Evolutionary conservation across 306 rosid genomes (phyloP).

Genomic region (Datisca glomerata): DNA sequence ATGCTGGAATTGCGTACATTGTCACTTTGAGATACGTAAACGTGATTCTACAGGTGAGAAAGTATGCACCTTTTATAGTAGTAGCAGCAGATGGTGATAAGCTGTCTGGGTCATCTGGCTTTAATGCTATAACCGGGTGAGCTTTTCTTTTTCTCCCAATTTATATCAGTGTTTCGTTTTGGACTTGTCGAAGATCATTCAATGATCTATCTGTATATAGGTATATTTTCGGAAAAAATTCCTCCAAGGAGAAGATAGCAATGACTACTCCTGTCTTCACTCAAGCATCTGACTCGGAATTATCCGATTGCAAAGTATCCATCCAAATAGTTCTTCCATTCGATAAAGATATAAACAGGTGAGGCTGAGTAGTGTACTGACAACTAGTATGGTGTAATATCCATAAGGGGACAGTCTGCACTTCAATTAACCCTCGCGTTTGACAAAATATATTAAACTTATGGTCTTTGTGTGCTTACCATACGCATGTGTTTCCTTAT

Average conservation of each 20-base stretch:
- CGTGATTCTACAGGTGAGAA: constrained; percentile 48
- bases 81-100: constrained; percentile 74
- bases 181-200: no score
- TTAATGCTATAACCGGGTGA: constrained; percentile 74
- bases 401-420: no score
- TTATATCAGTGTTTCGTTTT: not conserved
- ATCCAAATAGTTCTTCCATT: constrained; percentile 84
- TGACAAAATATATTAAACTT: not conserved
- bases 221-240: constrained; percentile 87
- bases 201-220: constrained; percentile 23
- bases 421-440: not conserved
- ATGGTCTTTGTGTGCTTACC: not conserved
- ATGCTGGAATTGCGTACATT: not conserved
- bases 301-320: constrained; percentile 50
- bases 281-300: constrained; percentile 42
- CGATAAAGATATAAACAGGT: constrained; percentile 61
- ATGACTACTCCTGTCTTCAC: constrained; percentile 98
- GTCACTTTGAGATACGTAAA: not conserved
- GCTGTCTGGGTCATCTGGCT: constrained; percentile 71
- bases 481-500: not conserved
- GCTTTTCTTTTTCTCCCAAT: constrained; percentile 8
- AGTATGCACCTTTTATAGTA: constrained; percentile 54
- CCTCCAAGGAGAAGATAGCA: constrained; percentile 60
- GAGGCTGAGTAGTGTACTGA: not conserved
- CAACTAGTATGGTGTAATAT: no score